A percentile compares a stretch with the other conserved stretches of the same genome.
These are phyloP conservation scores for Suillus cothurnatus DNA, from an alignment of 768 basidiomycete genomes.

Conservation along the genomic window DNA sequence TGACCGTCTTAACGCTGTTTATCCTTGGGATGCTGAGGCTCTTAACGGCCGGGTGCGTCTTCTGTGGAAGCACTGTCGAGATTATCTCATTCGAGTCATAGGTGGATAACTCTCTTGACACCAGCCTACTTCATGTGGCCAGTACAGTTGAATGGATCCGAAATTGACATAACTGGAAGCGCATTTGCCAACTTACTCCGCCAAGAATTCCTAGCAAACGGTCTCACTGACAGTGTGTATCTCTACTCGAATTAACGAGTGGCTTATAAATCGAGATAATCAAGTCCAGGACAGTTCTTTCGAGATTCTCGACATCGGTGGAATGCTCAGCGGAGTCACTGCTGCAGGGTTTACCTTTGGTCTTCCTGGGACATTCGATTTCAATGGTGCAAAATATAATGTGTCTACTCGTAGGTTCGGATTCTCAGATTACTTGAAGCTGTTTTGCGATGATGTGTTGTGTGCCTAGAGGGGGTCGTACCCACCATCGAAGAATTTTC, in stretches of 20 bases:
- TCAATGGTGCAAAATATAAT: conserved; percentile 23
- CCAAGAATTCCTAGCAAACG: background rate
- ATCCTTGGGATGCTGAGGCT: conserved; percentile 8
- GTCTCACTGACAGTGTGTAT: background rate
- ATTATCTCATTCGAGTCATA: background rate
- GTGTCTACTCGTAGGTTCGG: conserved; percentile 10
- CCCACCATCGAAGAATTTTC: conserved; percentile 7
- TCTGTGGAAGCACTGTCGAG: background rate
- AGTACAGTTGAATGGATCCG: conserved; percentile 3
- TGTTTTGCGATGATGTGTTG: background rate
- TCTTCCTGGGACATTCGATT: conserved; percentile 14
- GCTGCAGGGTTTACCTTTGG: conserved; percentile 12
- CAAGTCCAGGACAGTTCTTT: conserved; percentile 6
- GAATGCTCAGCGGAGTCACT: conserved; percentile 14
- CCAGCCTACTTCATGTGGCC: conserved; percentile 7
- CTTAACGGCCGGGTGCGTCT: conserved; percentile 11
- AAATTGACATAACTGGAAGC: conserved; percentile 10
- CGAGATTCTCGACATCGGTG: conserved; percentile 12
- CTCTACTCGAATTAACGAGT: background rate
- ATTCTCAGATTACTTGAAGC: background rate
- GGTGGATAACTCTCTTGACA: conserved; percentile 17
- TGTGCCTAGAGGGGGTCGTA: conserved; percentile 5
- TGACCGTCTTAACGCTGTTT: background rate
- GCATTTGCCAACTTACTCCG: conserved; percentile 9
- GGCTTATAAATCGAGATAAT: background rate